Conservation (phyloP, 306 rosid genomes). For the Prunus mume region DNA sequence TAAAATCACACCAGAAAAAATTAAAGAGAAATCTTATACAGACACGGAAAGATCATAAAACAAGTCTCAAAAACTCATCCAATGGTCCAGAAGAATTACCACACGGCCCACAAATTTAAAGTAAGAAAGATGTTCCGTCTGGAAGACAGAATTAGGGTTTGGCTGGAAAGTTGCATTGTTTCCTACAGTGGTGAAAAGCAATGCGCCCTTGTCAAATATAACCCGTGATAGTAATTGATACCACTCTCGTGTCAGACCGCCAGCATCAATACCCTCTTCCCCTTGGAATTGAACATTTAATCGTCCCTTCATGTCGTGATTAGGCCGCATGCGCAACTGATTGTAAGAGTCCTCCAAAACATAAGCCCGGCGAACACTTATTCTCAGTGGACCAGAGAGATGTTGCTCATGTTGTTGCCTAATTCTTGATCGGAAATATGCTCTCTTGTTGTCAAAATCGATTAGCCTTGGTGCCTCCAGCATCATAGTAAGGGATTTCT, state of each 20-base stretch:
- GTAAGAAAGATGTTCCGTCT: constrained; percentile 98
- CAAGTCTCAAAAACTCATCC: background rate
- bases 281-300: constrained; percentile 97
- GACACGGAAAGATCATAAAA: background rate
- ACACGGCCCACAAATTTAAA: constrained; percentile 98
- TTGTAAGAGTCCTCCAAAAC: constrained; percentile 96
- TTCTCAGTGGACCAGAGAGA: constrained; percentile 78
- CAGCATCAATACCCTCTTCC: constrained; percentile 99
- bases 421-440: constrained; percentile 93
- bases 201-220: constrained; percentile 93
- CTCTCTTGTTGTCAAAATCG: constrained; percentile 94
- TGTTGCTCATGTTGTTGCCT: constrained; percentile 97
- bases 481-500: constrained; percentile 95
- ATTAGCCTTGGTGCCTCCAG: constrained; percentile 94
- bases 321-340: constrained; percentile 93
- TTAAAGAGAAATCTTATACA: background rate
- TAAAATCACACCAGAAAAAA: constrained; percentile 15
- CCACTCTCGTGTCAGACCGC: constrained; percentile 99
- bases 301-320: constrained; percentile 84
- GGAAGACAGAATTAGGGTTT: constrained; percentile 94
- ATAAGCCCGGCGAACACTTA: constrained; percentile 92
- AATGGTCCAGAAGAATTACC: constrained; percentile 50
- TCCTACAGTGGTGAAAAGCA: constrained; percentile 95
- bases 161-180: constrained; percentile 97
- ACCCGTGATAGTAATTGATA: constrained; percentile 95